These are phyloP conservation scores for Pythium brassicae DNA, from an alignment of 352 stramenopile species.

Conservation along the genomic window DNA sequence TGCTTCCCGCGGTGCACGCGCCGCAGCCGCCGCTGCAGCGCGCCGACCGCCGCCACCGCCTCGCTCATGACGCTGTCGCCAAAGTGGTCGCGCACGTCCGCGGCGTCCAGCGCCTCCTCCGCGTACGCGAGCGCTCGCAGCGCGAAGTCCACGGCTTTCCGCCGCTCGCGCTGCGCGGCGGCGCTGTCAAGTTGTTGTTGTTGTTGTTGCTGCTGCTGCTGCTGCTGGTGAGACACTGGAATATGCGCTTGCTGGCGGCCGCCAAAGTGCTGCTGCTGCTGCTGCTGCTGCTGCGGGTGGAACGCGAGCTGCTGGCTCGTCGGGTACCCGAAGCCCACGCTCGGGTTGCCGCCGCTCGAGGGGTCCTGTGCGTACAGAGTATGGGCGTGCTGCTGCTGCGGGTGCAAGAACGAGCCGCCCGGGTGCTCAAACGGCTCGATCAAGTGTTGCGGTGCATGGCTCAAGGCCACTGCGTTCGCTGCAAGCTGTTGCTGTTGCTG, in stretches of 20 bases:
- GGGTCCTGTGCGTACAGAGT: too few species aligned
- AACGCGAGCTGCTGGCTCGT: not conserved
- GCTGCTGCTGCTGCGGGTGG: not conserved
- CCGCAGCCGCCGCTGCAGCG: slow-evolving; percentile 25
- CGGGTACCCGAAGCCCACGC: too few species aligned
- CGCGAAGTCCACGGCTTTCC: slow-evolving; percentile 24
- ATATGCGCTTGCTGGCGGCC: not conserved
- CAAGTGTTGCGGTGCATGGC: too few species aligned
- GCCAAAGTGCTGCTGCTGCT: not conserved
- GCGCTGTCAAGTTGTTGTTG: not conserved
- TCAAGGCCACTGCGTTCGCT: too few species aligned
- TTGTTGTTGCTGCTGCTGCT: not conserved
- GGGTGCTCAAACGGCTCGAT: too few species aligned
- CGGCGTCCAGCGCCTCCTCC: slow-evolving; percentile 36
- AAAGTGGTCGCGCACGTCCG: slow-evolving; percentile 30
- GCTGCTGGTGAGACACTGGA: not conserved
- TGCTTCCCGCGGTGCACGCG: slow-evolving; percentile 41
- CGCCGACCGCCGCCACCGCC: slow-evolving; percentile 18
- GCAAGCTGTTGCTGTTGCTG: not conserved
- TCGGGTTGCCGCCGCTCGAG: too few species aligned
- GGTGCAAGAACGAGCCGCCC: too few species aligned
- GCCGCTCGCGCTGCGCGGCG: slow-evolving; percentile 15
- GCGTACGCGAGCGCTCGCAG: slow-evolving; percentile 29
- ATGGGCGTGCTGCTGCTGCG: too few species aligned
- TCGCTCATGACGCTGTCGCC: slow-evolving; percentile 21